Evolutionary conservation across 495 filamentous ascomycete species (phyloP).

Genomic region (Lophiotrema nucula): DNA sequence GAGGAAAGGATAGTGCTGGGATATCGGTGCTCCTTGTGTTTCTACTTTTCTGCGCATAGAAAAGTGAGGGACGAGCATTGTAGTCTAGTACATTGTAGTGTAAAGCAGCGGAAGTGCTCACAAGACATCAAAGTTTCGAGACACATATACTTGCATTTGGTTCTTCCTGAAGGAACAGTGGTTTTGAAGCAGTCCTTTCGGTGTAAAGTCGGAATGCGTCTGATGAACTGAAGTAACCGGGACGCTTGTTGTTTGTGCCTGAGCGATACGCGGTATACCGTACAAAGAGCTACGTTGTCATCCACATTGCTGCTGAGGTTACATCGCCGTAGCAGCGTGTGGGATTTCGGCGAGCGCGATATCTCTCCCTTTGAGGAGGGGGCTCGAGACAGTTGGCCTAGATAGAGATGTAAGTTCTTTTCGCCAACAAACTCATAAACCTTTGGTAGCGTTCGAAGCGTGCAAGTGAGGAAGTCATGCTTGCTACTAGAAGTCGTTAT

Average conservation of each 20-base stretch:
- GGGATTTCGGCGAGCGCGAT: background rate
- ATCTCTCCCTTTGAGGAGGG: background rate
- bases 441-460: conserved; percentile 3
- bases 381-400: background rate
- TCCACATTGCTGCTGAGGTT: background rate
- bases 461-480: background rate
- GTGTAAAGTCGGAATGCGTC: background rate
- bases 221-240: no score
- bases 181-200: background rate
- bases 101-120: no score
- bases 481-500: background rate
- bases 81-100: background rate
- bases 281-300: no score
- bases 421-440: conserved; percentile 4
- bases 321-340: background rate
- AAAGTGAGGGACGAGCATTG: background rate
- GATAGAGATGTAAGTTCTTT: no score
- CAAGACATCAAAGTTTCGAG: background rate
- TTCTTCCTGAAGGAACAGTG: background rate
- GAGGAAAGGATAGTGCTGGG: no score
- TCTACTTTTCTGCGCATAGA: no score
- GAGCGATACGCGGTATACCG: no score
- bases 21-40: no score
- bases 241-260: no score
- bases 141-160: background rate